Evolutionary conservation across 2,329 filamentous ascomycete species (phyloP).

Genomic region (Tolypocladium paradoxum): DNA sequence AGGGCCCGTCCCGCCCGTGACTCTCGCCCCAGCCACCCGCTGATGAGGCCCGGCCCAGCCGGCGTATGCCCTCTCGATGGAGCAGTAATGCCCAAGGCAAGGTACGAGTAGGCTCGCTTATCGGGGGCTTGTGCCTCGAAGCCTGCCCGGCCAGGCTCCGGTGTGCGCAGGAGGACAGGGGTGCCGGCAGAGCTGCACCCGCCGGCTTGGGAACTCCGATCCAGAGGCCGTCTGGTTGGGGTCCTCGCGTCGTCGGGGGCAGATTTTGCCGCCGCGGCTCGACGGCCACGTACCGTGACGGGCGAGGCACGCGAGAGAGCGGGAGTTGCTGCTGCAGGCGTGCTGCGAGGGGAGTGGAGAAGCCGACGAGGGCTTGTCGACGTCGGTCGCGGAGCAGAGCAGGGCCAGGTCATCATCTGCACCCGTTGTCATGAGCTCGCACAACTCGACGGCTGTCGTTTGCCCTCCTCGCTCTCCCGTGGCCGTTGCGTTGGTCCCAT

Average conservation of each 20-base stretch:
- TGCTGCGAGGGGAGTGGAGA: constrained; percentile 5
- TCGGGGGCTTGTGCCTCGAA: constrained; percentile 6
- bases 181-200: background rate
- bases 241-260: background rate
- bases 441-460: background rate
- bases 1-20: background rate
- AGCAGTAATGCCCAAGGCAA: no score
- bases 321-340: constrained; percentile 3
- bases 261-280: background rate
- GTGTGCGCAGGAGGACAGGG: background rate
- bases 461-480: background rate
- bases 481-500: background rate
- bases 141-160: background rate
- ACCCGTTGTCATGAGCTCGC: background rate
- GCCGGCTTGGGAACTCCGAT: background rate
- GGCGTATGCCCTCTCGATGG: background rate
- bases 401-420: background rate
- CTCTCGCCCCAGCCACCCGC: constrained; percentile 1
- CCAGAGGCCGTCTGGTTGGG: background rate
- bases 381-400: background rate
- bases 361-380: constrained; percentile 1
- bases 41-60: background rate
- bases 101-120: constrained; percentile 7
- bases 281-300: constrained; percentile 2
- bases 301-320: constrained; percentile 2